Conservation (phyloP, 371 early-diverging fungal species). For the Mortierella sp. region DNA sequence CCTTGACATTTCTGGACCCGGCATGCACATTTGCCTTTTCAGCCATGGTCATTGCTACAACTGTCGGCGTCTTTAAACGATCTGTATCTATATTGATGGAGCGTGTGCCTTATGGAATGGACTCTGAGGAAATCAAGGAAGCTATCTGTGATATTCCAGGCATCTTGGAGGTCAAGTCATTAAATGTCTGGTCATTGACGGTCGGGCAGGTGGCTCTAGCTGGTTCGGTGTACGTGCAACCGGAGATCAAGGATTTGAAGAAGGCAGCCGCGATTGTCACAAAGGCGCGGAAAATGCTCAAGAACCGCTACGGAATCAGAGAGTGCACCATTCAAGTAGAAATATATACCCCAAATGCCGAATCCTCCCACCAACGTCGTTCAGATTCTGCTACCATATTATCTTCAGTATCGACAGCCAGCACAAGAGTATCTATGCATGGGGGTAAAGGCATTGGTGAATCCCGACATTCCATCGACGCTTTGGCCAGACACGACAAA, state of each 20-base stretch:
- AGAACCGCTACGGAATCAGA: slow-evolving; percentile 31
- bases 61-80: slow-evolving; percentile 65
- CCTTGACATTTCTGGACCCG: slow-evolving; percentile 80
- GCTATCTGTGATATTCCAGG: slow-evolving; percentile 46
- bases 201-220: slow-evolving; percentile 35
- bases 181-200: slow-evolving; percentile 50
- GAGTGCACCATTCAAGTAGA: slow-evolving; percentile 43
- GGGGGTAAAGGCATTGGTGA: neutral
- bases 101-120: slow-evolving; percentile 32
- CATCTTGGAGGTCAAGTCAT: slow-evolving; percentile 44
- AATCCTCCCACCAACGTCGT: neutral
- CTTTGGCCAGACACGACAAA: slow-evolving; percentile 38
- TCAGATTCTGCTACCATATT: neutral
- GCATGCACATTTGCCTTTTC: slow-evolving; percentile 91
- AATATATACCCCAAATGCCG: slow-evolving; percentile 15
- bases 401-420: neutral
- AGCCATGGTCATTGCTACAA: slow-evolving; percentile 81
- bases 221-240: slow-evolving; percentile 34
- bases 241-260: slow-evolving; percentile 28
- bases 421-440: neutral
- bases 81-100: slow-evolving; percentile 75
- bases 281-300: slow-evolving; percentile 20
- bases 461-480: slow-evolving; percentile 18
- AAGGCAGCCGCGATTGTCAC: slow-evolving; percentile 20
- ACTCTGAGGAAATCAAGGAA: slow-evolving; percentile 40